These are phyloP conservation scores for Xylaria curta DNA, from an alignment of 495 filamentous ascomycete genomes.

Conservation along the genomic window DNA sequence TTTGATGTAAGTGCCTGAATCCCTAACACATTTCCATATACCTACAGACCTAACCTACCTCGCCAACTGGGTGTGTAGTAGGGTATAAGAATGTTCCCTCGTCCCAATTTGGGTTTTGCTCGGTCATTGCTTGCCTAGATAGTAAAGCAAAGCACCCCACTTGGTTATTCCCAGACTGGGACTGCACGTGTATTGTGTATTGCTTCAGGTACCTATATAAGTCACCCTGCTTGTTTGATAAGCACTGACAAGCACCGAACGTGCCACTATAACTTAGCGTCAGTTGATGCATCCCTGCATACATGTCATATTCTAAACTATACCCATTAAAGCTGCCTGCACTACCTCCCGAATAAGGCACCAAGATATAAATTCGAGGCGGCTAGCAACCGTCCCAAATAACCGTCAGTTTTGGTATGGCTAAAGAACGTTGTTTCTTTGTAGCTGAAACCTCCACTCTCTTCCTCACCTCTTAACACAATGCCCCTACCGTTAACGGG, in stretches of 20 bases:
- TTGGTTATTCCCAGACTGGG: neutral
- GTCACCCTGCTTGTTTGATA: neutral
- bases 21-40: neutral
- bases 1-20: neutral
- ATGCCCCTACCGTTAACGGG: neutral
- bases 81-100: neutral
- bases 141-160: neutral
- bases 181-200: neutral
- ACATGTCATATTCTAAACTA: neutral
- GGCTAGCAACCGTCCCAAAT: neutral
- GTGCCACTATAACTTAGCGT: neutral
- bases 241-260: conserved; percentile 1
- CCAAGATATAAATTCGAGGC: neutral
- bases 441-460: neutral
- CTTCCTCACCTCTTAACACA: neutral
- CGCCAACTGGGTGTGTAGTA: neutral
- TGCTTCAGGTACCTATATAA: neutral
- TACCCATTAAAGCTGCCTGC: neutral
- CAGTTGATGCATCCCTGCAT: neutral
- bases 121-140: neutral
- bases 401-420: neutral
- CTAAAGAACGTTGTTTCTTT: neutral
- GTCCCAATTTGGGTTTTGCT: conserved; percentile 11
- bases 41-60: neutral
- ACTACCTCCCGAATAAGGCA: neutral